Percentiles rank a stretch among this genome's conserved stretches.
Evolutionary conservation across 305 asterid genomes (phyloP).

Genomic region (Solanum hybrid): DNA sequence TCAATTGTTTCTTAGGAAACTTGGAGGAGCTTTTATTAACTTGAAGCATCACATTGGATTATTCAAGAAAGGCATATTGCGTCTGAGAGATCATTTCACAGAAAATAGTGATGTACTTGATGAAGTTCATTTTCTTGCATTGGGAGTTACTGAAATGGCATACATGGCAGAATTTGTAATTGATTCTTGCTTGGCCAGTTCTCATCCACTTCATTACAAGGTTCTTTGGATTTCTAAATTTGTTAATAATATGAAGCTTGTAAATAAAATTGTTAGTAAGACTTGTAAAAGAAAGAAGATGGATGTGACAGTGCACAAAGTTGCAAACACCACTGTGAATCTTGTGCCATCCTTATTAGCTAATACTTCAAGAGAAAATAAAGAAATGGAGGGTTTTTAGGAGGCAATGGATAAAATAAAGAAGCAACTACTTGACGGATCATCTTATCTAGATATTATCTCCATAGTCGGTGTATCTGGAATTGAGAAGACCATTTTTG

Average conservation of each 20-base stretch:
- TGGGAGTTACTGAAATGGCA: neutral
- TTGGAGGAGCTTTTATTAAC: neutral
- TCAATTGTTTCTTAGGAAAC: no score
- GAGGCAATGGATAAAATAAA: neutral
- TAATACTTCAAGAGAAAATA: neutral
- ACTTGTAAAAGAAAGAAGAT: neutral
- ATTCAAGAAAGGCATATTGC: neutral
- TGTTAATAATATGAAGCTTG: neutral
- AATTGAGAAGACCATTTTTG: neutral
- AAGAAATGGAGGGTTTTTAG: neutral
- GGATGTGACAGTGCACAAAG: neutral
- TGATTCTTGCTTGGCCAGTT: neutral
- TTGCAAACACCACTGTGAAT: neutral
- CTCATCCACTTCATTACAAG: neutral
- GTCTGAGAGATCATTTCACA: neutral
- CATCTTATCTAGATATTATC: neutral
- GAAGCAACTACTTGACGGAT: neutral
- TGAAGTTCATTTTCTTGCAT: neutral
- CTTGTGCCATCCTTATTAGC: neutral
- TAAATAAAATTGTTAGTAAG: neutral
- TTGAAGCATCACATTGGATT: neutral
- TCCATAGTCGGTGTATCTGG: neutral
- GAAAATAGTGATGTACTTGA: neutral
- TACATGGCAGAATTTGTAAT: neutral
- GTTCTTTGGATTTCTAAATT: neutral